phyloP scores from a whole-genome alignment of 202 grass and related monocot genomes.

The Carex sylvatica region DNA sequence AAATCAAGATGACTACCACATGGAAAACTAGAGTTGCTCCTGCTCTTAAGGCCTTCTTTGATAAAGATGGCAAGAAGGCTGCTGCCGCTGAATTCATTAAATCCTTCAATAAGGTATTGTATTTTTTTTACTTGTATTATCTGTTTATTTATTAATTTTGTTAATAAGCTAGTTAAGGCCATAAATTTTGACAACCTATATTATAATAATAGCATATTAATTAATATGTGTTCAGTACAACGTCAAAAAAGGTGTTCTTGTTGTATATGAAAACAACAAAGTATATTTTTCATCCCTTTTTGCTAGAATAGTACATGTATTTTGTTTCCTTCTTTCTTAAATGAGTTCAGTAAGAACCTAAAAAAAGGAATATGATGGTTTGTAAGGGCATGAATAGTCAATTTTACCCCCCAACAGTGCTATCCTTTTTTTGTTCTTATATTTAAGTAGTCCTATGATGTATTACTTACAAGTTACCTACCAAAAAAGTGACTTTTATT shows the following conservation, averaged over 20 bases:
- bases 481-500: not conserved
- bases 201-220: not conserved
- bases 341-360: slow-evolving; percentile 1
- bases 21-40: slow-evolving; percentile 81
- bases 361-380: not conserved
- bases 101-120: slow-evolving; percentile 71
- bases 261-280: slow-evolving; percentile 1
- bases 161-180: not conserved
- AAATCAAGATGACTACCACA: slow-evolving; percentile 38
- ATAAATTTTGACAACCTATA: not conserved
- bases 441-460: not conserved
- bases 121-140: not conserved
- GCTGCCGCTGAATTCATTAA: slow-evolving; percentile 61
- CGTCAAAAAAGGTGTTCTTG: not conserved
- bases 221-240: not conserved
- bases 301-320: not conserved
- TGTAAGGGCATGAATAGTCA: not conserved
- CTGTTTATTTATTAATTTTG: not conserved
- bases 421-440: not conserved
- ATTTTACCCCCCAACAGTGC: not conserved
- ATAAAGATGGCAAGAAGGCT: slow-evolving; percentile 80
- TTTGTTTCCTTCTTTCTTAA: not conserved
- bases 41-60: slow-evolving; percentile 66
- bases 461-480: not conserved
- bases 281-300: not conserved